Evolutionary conservation across 306 rosid species (phyloP).

Genomic region (Casuarina glauca): DNA sequence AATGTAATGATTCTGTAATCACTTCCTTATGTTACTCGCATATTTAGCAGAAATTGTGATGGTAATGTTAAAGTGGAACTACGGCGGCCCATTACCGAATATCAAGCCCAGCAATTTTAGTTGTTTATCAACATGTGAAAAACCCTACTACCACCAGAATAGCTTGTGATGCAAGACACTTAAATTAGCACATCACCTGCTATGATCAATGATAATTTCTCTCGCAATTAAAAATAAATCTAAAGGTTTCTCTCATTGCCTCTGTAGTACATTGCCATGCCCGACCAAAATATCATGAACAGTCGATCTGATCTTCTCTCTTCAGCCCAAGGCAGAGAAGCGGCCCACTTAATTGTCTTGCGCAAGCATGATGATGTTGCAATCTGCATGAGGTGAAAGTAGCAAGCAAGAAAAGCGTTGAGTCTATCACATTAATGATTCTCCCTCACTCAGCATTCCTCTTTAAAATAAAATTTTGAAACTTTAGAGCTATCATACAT

Average conservation of each 20-base stretch:
- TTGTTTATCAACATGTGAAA: too few relatives aligned
- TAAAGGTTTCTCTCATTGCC: background rate
- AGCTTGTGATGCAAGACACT: too few relatives aligned
- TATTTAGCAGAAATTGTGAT: too few relatives aligned
- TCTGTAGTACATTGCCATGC: background rate
- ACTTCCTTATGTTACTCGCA: too few relatives aligned
- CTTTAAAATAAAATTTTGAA: background rate
- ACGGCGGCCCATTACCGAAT: too few relatives aligned
- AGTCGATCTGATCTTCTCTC: background rate
- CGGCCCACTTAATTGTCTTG: constrained; percentile 19
- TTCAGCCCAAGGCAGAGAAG: background rate
- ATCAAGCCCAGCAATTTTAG: too few relatives aligned
- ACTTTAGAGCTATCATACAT: background rate
- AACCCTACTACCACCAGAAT: background rate
- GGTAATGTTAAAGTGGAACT: too few relatives aligned
- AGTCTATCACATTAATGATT: background rate
- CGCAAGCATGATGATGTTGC: constrained; percentile 16
- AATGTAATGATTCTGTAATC: too few relatives aligned
- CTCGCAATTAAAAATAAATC: too few relatives aligned
- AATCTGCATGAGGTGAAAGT: constrained; percentile 16
- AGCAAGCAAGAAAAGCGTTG: constrained; percentile 8
- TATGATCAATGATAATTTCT: too few relatives aligned
- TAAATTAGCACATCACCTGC: too few relatives aligned
- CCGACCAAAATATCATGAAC: background rate
- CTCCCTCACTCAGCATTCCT: background rate